A percentile compares a stretch with the other conserved stretches of the same genome.
Conservation (phyloP, 306 rosid genomes). For the Pachyrhizus erosus region DNA sequence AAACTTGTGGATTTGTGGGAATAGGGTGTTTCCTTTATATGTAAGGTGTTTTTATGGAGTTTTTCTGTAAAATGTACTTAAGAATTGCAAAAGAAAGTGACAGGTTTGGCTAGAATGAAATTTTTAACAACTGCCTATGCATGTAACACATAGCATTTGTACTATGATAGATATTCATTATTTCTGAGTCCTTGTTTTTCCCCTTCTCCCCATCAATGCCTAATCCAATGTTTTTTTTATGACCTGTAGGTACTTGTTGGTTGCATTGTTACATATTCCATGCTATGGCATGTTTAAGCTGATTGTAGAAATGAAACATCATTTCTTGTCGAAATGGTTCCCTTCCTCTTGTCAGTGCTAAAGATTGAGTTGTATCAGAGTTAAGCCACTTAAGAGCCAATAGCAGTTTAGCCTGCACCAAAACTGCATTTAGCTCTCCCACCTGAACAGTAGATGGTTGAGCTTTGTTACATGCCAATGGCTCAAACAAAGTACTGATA, state of each 20-base stretch:
- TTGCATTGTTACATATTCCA: constrained; percentile 57
- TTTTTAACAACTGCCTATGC: background rate
- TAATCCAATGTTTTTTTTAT: constrained; percentile 17
- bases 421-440: constrained; percentile 27
- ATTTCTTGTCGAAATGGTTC: constrained; percentile 52
- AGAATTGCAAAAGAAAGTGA: constrained; percentile 3
- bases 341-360: constrained; percentile 49
- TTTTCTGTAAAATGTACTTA: background rate
- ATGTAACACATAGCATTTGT: background rate
- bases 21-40: constrained; percentile 10
- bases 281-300: constrained; percentile 55
- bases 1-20: constrained; percentile 8
- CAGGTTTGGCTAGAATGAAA: constrained; percentile 11
- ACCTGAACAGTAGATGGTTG: background rate
- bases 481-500: constrained; percentile 15
- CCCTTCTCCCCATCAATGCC: background rate
- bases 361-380: constrained; percentile 16
- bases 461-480: constrained; percentile 16
- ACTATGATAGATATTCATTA: background rate
- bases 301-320: constrained; percentile 45
- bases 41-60: background rate
- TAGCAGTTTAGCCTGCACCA: background rate
- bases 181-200: background rate
- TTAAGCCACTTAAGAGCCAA: constrained; percentile 5
- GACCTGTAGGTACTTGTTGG: constrained; percentile 52